Evolutionary conservation across 371 early-diverging fungal species (phyloP), one percentile per base, ranked within the genome.

Genomic region (Syncephalastrum racemosum): DNA sequence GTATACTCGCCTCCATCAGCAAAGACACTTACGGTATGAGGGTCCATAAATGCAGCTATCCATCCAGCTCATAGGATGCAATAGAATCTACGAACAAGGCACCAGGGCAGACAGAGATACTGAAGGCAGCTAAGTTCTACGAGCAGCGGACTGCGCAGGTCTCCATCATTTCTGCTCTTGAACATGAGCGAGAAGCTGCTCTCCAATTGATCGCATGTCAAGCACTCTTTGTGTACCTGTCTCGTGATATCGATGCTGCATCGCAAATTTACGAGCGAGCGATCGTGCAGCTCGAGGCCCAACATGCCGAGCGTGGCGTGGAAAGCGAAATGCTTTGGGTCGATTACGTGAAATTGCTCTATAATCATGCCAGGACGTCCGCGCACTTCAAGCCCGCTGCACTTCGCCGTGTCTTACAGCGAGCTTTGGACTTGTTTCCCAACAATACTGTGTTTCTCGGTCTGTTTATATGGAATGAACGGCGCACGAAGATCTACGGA

Each of bases 401-500:
- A 14, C 53, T 88, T 50, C 69, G 88, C 14, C 51, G 64, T 1
- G 71, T 74, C 12, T 59, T 85, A 54, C 79, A 82, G 49, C 49
- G 66, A 0, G 77, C 79, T 3, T 50, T 83, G 16, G 52, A 48
- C 2, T 53, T 75, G 18, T 88, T 84, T 53, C 89, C 89, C 0
- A 76, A 78, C 56, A 84, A 87, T 53, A 79, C 82, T 0, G 65
- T 85, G 4, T 68, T 90, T 18, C 69, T 83, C 41, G 66, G 72
- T 1, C 46, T 87, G 48, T 88, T 80, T 62, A 79, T 83, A 13
- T 84, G 83, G 83, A 85, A 85, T 44, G 91, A 90, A 54, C 74
- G 81, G 16, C 71, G 80, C 54, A 83, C 82, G 19, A 82, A 84
- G 63, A 71, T 88, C 19, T 77, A 86, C 50, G 84, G 82, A 44